A percentile compares a stretch with the other conserved stretches of the same genome.
Evolutionary conservation across 306 rosid species (phyloP).

Genomic region (Vigna reflexopilosa): DNA sequence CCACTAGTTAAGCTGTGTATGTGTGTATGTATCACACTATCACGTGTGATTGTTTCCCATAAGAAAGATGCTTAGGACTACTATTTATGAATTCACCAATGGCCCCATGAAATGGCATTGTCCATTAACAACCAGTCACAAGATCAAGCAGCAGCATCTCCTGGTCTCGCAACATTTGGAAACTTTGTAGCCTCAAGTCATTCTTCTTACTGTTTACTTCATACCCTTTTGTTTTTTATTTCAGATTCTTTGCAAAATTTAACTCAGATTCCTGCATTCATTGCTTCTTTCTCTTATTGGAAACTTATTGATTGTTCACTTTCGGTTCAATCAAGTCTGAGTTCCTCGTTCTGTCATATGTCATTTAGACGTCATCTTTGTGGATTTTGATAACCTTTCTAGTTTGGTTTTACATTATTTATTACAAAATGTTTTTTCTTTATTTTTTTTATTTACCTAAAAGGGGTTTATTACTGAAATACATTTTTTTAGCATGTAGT

Average conservation of each 20-base stretch:
- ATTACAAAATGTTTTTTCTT: too few relatives aligned
- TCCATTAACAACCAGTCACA: conserved; percentile 44
- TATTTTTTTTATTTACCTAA: too few relatives aligned
- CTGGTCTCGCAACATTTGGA: conserved; percentile 27
- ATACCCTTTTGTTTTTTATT: neutral
- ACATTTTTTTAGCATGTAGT: too few relatives aligned
- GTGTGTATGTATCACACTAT: conserved; percentile 27
- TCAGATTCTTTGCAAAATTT: neutral
- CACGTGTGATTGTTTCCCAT: conserved; percentile 63
- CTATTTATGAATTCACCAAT: conserved; percentile 35
- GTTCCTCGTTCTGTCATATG: neutral
- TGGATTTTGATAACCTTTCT: neutral
- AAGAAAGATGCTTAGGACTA: conserved; percentile 41
- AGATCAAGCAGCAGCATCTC: conserved; percentile 19
- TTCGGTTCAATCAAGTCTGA: neutral
- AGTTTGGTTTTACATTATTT: too few relatives aligned
- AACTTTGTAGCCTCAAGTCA: conserved; percentile 21
- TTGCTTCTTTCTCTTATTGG: neutral
- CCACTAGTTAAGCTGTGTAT: conserved; percentile 43
- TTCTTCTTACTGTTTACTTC: conserved; percentile 6
- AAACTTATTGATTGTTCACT: neutral
- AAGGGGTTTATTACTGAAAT: too few relatives aligned
- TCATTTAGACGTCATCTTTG: too few relatives aligned
- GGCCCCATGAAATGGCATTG: conserved; percentile 43
- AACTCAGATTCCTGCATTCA: neutral